These are phyloP conservation scores for Dactylonectria macrodidyma DNA, from an alignment of 2,329 filamentous ascomycete genomes.

Conservation along the genomic window DNA sequence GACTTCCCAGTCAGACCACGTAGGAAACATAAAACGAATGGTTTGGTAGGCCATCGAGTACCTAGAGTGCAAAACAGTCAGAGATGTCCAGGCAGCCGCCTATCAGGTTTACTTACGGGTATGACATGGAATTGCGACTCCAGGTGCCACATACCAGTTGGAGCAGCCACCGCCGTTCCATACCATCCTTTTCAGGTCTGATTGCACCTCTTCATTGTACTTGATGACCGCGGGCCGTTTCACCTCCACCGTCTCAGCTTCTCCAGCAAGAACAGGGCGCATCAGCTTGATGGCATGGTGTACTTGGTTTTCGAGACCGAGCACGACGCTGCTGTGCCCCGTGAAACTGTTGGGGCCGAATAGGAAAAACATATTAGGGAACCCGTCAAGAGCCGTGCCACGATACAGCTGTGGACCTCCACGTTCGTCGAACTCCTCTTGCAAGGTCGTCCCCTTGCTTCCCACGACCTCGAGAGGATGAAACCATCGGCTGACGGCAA, in stretches of 20 bases:
- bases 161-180: background rate
- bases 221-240: background rate
- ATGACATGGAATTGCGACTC: conserved; percentile 1
- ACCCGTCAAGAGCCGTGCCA: no score
- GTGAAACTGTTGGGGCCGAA: no score
- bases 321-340: no score
- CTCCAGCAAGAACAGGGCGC: no score
- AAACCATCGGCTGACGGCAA: no score
- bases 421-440: no score
- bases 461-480: no score
- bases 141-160: background rate
- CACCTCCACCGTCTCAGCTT: background rate
- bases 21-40: background rate
- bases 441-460: no score
- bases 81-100: background rate
- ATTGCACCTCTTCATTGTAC: background rate
- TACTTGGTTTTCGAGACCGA: no score
- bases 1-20: background rate
- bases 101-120: background rate
- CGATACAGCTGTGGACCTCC: no score
- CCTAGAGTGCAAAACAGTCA: conserved; percentile 1
- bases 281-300: no score
- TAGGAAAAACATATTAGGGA: no score
- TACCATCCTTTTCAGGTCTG: background rate
- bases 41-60: conserved; percentile 2